A percentile compares a stretch with the other conserved stretches of the same genome.
phyloP scores from a whole-genome alignment of 2,329 filamentous ascomycete species.

The Lachnellula arida region DNA sequence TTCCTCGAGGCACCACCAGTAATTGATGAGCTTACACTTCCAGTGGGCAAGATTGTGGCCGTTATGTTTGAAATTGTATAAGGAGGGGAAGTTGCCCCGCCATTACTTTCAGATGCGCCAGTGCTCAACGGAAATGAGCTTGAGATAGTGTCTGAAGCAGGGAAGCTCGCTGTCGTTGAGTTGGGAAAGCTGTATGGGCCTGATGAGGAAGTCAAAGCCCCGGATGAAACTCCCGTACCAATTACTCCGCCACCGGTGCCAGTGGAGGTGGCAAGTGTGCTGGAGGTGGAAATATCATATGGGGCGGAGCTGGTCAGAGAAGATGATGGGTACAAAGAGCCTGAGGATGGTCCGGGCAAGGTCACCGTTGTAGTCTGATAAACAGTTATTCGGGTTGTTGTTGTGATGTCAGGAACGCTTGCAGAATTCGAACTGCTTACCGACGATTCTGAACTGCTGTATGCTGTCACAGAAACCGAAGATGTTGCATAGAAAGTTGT shows the following conservation, averaged over 20 bases:
- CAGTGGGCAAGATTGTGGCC: background rate
- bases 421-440: too few relatives aligned
- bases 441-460: too few relatives aligned
- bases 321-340: background rate
- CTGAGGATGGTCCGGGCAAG: background rate
- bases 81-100: background rate
- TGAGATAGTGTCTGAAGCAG: background rate
- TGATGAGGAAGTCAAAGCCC: background rate
- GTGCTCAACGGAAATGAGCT: too few relatives aligned
- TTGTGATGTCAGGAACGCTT: too few relatives aligned
- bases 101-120: too few relatives aligned
- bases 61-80: background rate
- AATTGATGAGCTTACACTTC: too few relatives aligned
- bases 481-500: too few relatives aligned
- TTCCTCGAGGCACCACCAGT: background rate
- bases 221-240: background rate
- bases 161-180: background rate
- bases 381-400: too few relatives aligned
- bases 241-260: background rate
- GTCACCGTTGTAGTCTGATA: too few relatives aligned
- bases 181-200: background rate
- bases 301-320: background rate
- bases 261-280: background rate
- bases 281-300: background rate
- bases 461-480: too few relatives aligned